Conservation (phyloP, 179 eudicot species). For the Pouteria campechiana region DNA sequence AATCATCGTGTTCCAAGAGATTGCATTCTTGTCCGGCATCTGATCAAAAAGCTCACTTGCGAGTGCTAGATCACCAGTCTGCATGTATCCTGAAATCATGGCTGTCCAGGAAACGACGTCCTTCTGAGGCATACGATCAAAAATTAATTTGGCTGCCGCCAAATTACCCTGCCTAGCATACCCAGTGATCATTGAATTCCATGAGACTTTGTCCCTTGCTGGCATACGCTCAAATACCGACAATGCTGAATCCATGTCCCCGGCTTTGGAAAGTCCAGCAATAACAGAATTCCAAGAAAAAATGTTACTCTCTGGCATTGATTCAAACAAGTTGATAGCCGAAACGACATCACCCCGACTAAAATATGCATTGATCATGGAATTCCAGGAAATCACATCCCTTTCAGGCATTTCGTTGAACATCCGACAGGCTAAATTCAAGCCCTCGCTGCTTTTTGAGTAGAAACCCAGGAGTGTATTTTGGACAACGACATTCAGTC, state of each 20-base stretch:
- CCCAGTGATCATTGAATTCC: constrained; percentile 24
- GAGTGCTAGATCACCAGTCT: constrained; percentile 10
- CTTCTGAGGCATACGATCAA: constrained; percentile 16
- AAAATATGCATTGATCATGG: constrained; percentile 22
- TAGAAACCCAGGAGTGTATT: constrained; percentile 21
- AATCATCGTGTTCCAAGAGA: constrained; percentile 37
- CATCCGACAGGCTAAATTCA: constrained; percentile 12
- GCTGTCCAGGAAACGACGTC: constrained; percentile 24
- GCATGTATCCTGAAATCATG: constrained; percentile 26
- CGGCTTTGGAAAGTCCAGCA: constrained; percentile 16
- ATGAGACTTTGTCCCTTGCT: constrained; percentile 17
- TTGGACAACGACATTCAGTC: constrained; percentile 13
- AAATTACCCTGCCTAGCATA: constrained; percentile 12
- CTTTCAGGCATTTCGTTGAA: constrained; percentile 18
- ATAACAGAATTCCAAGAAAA: constrained; percentile 27
- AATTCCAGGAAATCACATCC: constrained; percentile 25
- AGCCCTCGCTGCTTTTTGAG: constrained; percentile 11
- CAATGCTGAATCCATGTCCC: constrained; percentile 15
- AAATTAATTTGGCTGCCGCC: constrained; percentile 10
- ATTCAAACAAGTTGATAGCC: constrained; percentile 18
- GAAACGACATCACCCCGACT: constrained; percentile 8
- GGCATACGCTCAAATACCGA: constrained; percentile 24
- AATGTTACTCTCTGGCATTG: constrained; percentile 20
- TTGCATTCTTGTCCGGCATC: constrained; percentile 20
- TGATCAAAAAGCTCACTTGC: constrained; percentile 17